Evolutionary conservation across 1,284 basidiomycete species (phyloP), one percentile per base, ranked within the genome.

Genomic region (Cutaneotrichosporon curvatum): DNA sequence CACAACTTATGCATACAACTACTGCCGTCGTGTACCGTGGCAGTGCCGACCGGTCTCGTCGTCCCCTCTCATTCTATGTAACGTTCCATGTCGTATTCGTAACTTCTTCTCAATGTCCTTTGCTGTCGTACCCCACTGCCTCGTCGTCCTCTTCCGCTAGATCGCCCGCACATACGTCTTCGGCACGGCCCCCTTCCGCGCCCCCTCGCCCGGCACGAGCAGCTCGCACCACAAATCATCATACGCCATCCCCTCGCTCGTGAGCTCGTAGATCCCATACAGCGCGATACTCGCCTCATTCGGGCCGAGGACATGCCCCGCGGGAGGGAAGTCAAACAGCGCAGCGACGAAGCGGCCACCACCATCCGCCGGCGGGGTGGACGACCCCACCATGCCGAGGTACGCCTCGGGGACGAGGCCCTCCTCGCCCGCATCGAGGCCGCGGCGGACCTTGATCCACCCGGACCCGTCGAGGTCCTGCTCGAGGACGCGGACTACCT

Each of bases 181-280:
- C 9, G 55, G 55, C 16, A 57, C 55, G 22, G 54, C 38, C 35
- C 55, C 45, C 40, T 45, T 37, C 37, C 28, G 7, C 14, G 21
- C 22, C 18, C 45, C 39, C 16, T 33, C 40, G 7, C 40, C 41
- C 15, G 51, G 49, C 4, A 55, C 53, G 25, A 55, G 45, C 5
- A 57, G 37, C 48, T 57, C 56, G 30, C 43, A 47, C 56, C 56
- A 57, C 14, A 43, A 19, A 10, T 52, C 32, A 37, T 54, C 56
- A 25, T 45, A 57, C n/a, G 40, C 43, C 45, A 48, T 47, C n/a
- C 56, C 56, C 37, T 51, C 52, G 39, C 42, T 30, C 8, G 42
- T 46, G 18, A 57, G 53, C 46, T 57, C 56, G 53, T 57, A 55
- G 16, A 57, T 44, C 11, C 28, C 30, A 43, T 49, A 35, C 30